Evolutionary conservation across 2,329 filamentous ascomycete species (phyloP), one percentile per base, ranked within the genome.

Genomic region (Aureobasidium sp.): DNA sequence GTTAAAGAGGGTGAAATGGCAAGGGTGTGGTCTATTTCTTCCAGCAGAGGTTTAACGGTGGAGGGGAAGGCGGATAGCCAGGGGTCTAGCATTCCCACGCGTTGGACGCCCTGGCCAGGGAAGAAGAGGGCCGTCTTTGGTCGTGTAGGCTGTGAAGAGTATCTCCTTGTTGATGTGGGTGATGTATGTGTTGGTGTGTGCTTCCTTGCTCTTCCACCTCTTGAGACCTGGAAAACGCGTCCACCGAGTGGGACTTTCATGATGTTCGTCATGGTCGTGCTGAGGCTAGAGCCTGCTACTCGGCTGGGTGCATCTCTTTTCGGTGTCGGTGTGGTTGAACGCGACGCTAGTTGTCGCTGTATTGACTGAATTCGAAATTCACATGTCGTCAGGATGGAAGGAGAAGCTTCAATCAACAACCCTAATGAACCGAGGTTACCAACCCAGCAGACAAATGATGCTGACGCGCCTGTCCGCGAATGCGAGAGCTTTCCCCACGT

Each of bases 31-130:
- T 97, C 91, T 73, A 96, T 92, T 75, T 96, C 89, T 67, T 96
- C 86, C 65, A 96, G 77, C 60, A 96, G 83, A n/a, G 85, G 84
- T 47, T 82, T 82, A 29, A 89, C 87, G 32, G 89, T 95, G 60
- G 78, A 74, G 13, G 93, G 93, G 73, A 97, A 97, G 63, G 88
- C 87, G 70, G 92, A 85, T 67, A 95, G 81, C 92, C 93, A 97
- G 48, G 90, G 87, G 37, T 68, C 67, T 0, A 68, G 71, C 72
- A 74, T 74, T 60, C 72, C 72, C 13, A 73, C 70, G 41, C 72
- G 68, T 59, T 74, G 71, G 15, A 73, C 71, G 59, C 72, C 72
- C 68, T 73, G 72, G 24, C 73, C 73, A 2, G 73, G 73, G 64
- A 75, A 75, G 71, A 75, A 75, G 59, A 75, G 67, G 59, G 72